Evolutionary conservation across 1,284 basidiomycete genomes (phyloP).

Genomic region (Anthracocystis panici-leucophaei): DNA sequence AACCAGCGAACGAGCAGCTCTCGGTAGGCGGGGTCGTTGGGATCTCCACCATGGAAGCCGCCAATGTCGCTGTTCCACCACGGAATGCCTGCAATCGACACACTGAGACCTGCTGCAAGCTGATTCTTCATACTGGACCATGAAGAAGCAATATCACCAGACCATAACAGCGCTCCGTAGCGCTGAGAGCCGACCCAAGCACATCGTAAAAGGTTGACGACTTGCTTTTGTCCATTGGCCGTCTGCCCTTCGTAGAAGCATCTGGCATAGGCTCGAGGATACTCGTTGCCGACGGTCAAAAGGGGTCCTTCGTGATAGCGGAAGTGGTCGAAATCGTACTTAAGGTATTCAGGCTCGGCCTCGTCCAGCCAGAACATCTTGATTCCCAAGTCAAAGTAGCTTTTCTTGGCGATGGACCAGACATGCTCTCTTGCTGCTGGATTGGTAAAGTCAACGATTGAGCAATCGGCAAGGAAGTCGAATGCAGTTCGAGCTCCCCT

Average conservation of each 20-base stretch:
- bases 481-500: constrained; percentile 13
- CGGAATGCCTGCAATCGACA: constrained; percentile 25
- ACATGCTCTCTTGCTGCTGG: constrained; percentile 17
- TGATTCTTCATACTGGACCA: constrained; percentile 29
- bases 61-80: constrained; percentile 48
- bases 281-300: constrained; percentile 29
- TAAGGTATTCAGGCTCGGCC: constrained; percentile 32
- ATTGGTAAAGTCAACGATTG: constrained; percentile 30
- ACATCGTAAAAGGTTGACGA: constrained; percentile 35
- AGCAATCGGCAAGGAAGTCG: constrained; percentile 29
- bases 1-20: constrained; percentile 40
- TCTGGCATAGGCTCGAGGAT: constrained; percentile 25
- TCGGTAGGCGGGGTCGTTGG: constrained; percentile 19
- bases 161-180: constrained; percentile 34
- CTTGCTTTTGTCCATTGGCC: constrained; percentile 10
- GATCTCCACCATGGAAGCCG: constrained; percentile 41
- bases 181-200: constrained; percentile 33
- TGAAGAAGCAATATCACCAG: constrained; percentile 36
- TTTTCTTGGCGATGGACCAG: constrained; percentile 23
- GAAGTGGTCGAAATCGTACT: constrained; percentile 38
- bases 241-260: constrained; percentile 37
- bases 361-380: constrained; percentile 41
- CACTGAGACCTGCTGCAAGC: constrained; percentile 23
- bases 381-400: constrained; percentile 31
- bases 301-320: constrained; percentile 27